Base-by-base conservation (phyloP, 2,329 filamentous ascomycete genomes). In the Orbilia blumenaviensis region DNA sequence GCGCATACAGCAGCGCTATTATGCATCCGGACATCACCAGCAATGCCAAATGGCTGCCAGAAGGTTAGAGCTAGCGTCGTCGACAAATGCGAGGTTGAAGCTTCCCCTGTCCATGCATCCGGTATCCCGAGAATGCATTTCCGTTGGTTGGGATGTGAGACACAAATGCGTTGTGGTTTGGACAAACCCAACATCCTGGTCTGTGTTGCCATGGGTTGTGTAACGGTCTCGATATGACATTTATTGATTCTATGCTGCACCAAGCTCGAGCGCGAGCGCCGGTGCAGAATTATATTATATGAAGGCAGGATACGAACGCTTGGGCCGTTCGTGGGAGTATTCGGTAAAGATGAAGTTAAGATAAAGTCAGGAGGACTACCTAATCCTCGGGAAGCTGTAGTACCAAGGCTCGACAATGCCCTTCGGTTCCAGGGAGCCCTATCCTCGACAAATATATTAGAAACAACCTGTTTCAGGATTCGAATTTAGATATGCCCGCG, bases 381-480 rank as follows among this genome's bases (percentile, higher is more conserved):
- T 61, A 32, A 68, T 60, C 56, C 52, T 41, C 66, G 66, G 66
- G 46, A 62, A 71, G 34, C 56, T 71, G 54, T 71, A 66, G 52
- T 74, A 66, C 62, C 62, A 62, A 74, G 61, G 25, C 69, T 66
- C 60, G 67, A 72, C 52, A 74, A 62, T 54, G 36, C 54, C 60
- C 56, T 14, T 54, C 48, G 29, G 21, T 44, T 36, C 64, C 54
- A 52, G 66, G 66, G 66, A 69, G 38, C 38, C 66, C 41, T 69
- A 48, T 38, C 66, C 66, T 63, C 46, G 34, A 42, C 56, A 63
- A 74, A 61, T 74, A 74, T 74, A 74, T 61, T 29, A 74, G 69
- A 74, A 74, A 74, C 69, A 36, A 62, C n/a, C 41, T 67, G 62
- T 74, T 74, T 74, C 69, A 74, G 69, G 54, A 67, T 34, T 38